These are phyloP conservation scores for Moricandia moricandioides DNA, from an alignment of 345 rosid species.

Conservation along the genomic window DNA sequence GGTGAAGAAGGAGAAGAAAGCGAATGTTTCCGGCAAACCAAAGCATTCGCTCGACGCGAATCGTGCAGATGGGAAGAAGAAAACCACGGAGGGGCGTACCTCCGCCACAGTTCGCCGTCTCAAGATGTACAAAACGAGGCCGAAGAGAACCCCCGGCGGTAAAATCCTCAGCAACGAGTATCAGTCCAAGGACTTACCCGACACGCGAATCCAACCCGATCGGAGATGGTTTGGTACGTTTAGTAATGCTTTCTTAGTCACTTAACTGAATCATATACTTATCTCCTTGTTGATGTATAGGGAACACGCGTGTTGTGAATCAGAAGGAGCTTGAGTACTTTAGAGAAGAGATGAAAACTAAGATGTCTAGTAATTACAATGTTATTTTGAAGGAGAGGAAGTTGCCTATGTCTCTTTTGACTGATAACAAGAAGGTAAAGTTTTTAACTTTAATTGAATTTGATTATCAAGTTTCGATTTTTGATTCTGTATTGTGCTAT, in stretches of 20 bases:
- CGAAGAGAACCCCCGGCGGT: conserved; percentile 57
- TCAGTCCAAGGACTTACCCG: conserved; percentile 74
- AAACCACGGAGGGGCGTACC: conserved; percentile 44
- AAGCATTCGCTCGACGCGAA: conserved; percentile 91
- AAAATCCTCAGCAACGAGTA: conserved; percentile 60
- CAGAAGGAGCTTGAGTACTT: conserved; percentile 77
- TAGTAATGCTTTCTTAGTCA: background rate
- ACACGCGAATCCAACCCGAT: conserved; percentile 77
- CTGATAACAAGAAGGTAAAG: conserved; percentile 69
- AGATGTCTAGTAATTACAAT: conserved; percentile 67
- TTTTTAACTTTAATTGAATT: background rate
- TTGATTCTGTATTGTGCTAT: conserved; percentile 6
- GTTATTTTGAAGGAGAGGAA: conserved; percentile 77
- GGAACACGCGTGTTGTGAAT: conserved; percentile 70
- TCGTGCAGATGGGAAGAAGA: conserved; percentile 54
- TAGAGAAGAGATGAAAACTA: conserved; percentile 65
- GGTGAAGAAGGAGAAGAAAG: conserved; percentile 60
- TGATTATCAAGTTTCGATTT: background rate
- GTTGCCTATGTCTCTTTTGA: conserved; percentile 76
- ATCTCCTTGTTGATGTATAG: conserved; percentile 31
- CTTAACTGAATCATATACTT: background rate
- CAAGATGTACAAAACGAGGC: conserved; percentile 71
- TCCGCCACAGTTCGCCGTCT: conserved; percentile 85
- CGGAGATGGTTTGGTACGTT: conserved; percentile 82
- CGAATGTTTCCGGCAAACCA: conserved; percentile 75